Evolutionary conservation across 306 rosid species (phyloP), one percentile per base, ranked within the genome.

Genomic region (Citrullus colocynthis): DNA sequence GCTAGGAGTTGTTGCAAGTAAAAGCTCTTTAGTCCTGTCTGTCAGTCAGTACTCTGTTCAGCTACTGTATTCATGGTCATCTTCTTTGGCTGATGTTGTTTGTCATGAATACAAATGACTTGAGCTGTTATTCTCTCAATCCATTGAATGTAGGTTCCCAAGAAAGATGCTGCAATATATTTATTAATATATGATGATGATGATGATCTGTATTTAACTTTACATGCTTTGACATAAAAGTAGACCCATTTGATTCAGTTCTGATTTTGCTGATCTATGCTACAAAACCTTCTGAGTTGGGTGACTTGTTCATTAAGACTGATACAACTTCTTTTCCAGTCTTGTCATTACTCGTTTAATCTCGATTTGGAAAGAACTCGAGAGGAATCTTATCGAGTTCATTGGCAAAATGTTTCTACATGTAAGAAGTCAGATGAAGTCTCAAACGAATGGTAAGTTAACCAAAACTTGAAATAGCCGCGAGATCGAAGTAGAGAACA

Each of bases 31-130:
- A 34, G 61, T 73, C 39, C 16, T 51, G 15, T 52, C 16, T 51
- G 15, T 52, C 28, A 73, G 60, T 32, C 3, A 49, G 17, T 17
- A 71, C 76, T 14, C 28, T 45, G 58, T 71, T 48, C 39, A 5
- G 41, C 32, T 52, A 73, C 77, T 73, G 45, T 51, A 48, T 48
- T 24, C 58, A 71, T 51, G 52, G 77, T 16, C 30, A 13, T 30
- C 39, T 37, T 24, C 76, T 72, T 72, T 72, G 76, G 77, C 77
- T 73, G 44, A 30, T 51, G 77, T 30, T 73, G 45, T 73, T 52
- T 39, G 65, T 36, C 65, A 75, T 54, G 65, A 75, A 55, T 37
- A 56, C 18, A 37, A 37, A 55, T 75, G 78, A 75, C 18, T 54
- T 57, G 37, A 34, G 9, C 3, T 28, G 60, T 49, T 72, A 72